Evolutionary conservation across 495 filamentous ascomycete species (phyloP).

Genomic region (Penicillium coffeae): DNA sequence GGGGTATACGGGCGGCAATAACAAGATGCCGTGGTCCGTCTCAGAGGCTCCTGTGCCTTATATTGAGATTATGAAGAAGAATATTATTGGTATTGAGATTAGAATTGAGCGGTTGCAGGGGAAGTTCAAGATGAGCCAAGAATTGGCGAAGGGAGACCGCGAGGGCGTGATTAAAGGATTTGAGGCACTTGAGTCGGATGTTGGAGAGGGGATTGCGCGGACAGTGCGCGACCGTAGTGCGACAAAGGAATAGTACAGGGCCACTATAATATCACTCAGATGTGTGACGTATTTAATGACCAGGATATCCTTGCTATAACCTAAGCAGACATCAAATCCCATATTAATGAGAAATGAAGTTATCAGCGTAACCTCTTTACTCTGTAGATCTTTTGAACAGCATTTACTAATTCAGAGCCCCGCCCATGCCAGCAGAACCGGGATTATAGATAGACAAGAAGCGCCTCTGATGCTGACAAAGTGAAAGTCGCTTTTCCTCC

Average conservation of each 20-base stretch:
- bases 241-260: neutral
- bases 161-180: constrained; percentile 49
- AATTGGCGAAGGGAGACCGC: constrained; percentile 42
- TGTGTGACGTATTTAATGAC: neutral
- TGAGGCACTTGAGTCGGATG: neutral
- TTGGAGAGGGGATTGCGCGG: constrained; percentile 6
- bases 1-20: constrained; percentile 34
- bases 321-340: too few relatives aligned
- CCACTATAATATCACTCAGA: too few relatives aligned
- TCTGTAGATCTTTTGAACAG: too few relatives aligned
- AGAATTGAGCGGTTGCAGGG: constrained; percentile 42
- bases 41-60: constrained; percentile 45
- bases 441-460: constrained; percentile 51
- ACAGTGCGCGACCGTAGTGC: neutral
- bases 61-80: constrained; percentile 46
- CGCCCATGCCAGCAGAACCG: too few relatives aligned
- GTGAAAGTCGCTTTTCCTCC: constrained; percentile 44
- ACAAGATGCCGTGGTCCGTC: constrained; percentile 40
- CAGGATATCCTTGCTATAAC: too few relatives aligned
- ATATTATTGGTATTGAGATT: constrained; percentile 52
- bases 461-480: constrained; percentile 51
- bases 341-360: too few relatives aligned
- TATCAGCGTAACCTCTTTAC: too few relatives aligned
- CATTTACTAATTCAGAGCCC: too few relatives aligned
- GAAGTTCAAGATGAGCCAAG: constrained; percentile 59